Conservation (phyloP, 305 asterid species). For the Fraxinus ornus region DNA sequence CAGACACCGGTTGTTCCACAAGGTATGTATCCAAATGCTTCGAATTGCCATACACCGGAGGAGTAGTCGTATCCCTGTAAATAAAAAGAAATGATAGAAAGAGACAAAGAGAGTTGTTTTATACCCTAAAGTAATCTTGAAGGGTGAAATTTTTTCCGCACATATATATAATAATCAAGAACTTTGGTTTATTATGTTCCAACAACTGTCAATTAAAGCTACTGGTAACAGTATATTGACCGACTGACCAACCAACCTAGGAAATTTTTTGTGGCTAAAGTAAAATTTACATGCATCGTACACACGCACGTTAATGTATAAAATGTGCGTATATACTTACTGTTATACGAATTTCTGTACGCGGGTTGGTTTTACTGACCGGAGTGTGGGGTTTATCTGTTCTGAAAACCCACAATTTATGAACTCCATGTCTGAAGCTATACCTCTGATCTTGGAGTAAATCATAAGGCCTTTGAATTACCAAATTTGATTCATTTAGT, state of each 20-base stretch:
- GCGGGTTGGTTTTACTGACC: constrained; percentile 31
- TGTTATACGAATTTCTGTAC: constrained; percentile 24
- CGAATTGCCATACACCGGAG: constrained; percentile 50
- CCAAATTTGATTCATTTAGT: constrained; percentile 20
- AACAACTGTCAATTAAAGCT: background rate
- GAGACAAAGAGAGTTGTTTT: background rate
- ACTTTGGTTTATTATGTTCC: background rate
- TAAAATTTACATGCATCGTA: background rate
- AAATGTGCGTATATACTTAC: constrained; percentile 1
- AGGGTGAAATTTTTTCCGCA: background rate
- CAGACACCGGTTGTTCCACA: constrained; percentile 42
- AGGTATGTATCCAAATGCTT: constrained; percentile 28
- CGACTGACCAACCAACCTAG: background rate
- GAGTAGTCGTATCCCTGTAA: constrained; percentile 45
- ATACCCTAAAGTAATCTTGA: background rate
- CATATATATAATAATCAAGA: background rate
- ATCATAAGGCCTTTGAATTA: constrained; percentile 30
- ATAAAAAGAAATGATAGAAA: background rate
- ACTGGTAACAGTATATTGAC: background rate
- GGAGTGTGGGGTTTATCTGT: constrained; percentile 33
- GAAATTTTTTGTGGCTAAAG: background rate
- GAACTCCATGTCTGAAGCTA: constrained; percentile 30
- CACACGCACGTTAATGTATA: background rate
- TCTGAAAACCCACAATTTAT: constrained; percentile 28
- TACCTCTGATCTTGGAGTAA: constrained; percentile 26